Evolutionary conservation across 2,329 filamentous ascomycete species (phyloP).

Genomic region (Xylaria arbuscula): DNA sequence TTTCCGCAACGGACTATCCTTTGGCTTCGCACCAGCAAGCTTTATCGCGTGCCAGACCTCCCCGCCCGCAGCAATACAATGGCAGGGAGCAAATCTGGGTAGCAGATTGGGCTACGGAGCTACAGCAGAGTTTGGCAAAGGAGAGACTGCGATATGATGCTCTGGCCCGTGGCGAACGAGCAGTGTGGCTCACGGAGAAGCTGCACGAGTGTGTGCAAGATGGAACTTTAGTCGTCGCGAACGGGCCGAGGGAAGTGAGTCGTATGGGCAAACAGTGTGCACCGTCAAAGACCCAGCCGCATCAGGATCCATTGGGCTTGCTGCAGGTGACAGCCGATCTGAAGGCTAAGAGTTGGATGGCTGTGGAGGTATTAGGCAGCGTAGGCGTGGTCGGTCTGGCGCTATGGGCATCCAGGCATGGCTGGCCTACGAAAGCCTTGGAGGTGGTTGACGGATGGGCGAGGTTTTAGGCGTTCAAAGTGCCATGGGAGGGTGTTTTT

Average conservation of each 20-base stretch:
- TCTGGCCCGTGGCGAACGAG: constrained; percentile 70
- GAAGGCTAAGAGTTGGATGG: constrained; percentile 71
- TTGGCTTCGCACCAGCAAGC: constrained; percentile 29
- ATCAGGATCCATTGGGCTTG: constrained; percentile 83
- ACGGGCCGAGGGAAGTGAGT: constrained; percentile 50
- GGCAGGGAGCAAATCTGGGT: constrained; percentile 67
- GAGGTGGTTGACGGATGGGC: constrained; percentile 48
- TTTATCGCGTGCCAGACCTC: constrained; percentile 70
- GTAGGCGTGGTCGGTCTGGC: constrained; percentile 78
- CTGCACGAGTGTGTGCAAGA: constrained; percentile 75
- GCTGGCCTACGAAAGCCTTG: constrained; percentile 53
- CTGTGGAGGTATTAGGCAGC: constrained; percentile 79
- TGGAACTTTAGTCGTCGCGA: constrained; percentile 68
- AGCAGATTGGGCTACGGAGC: constrained; percentile 83
- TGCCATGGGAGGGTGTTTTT: constrained; percentile 7
- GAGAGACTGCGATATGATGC: constrained; percentile 77
- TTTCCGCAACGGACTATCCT: constrained; percentile 29
- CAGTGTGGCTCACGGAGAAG: constrained; percentile 74
- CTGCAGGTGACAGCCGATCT: constrained; percentile 75
- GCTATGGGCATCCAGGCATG: constrained; percentile 64
- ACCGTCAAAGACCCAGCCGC: constrained; percentile 45
- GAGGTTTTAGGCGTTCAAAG: constrained; percentile 45
- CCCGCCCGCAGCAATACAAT: constrained; percentile 51
- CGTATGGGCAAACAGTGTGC: constrained; percentile 39
- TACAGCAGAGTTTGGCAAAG: constrained; percentile 79